A percentile compares a stretch with the other conserved stretches of the same genome.
Conservation (phyloP, 495 filamentous ascomycete species). For the Penicillium goetzii region DNA sequence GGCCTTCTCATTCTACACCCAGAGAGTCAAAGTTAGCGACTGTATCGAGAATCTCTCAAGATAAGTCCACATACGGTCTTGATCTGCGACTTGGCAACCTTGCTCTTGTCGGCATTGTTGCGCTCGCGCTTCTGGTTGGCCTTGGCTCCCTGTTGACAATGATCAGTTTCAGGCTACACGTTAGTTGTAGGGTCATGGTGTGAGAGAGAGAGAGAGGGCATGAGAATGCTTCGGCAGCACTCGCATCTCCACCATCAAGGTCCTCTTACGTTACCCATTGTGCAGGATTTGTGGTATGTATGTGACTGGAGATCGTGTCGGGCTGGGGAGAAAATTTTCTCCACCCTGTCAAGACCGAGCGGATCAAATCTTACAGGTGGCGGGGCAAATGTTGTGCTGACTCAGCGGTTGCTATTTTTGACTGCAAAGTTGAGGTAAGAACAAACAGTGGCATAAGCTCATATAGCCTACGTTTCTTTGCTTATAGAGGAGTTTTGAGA, state of each 20-base stretch:
- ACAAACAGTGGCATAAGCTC: neutral
- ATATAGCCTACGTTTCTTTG: neutral
- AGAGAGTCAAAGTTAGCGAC: neutral
- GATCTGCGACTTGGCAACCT: slow-evolving; percentile 31
- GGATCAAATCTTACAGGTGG: neutral
- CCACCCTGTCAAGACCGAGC: neutral
- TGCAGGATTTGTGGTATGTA: slow-evolving; percentile 8
- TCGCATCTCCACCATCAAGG: neutral
- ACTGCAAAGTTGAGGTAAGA: neutral
- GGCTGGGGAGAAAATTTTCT: slow-evolving; percentile 12
- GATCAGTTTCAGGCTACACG: slow-evolving; percentile 17
- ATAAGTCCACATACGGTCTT: slow-evolving; percentile 27
- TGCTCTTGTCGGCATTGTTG: slow-evolving; percentile 25
- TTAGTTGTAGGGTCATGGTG: neutral
- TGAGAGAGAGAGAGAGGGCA: slow-evolving; percentile 2
- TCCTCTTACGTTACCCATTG: slow-evolving; percentile 30
- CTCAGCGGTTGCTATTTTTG: slow-evolving; percentile 2
- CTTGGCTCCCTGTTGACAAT: slow-evolving; percentile 33
- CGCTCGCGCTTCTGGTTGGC: slow-evolving; percentile 35
- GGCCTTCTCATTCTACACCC: slow-evolving; percentile 33
- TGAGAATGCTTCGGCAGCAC: neutral
- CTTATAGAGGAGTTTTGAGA: too few relatives aligned
- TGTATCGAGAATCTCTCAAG: too few relatives aligned
- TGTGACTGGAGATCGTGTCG: slow-evolving; percentile 8
- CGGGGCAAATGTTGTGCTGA: neutral